Evolutionary conservation across 495 filamentous ascomycete genomes (phyloP).

Genomic region (Aspergillus saccharolyticus): DNA sequence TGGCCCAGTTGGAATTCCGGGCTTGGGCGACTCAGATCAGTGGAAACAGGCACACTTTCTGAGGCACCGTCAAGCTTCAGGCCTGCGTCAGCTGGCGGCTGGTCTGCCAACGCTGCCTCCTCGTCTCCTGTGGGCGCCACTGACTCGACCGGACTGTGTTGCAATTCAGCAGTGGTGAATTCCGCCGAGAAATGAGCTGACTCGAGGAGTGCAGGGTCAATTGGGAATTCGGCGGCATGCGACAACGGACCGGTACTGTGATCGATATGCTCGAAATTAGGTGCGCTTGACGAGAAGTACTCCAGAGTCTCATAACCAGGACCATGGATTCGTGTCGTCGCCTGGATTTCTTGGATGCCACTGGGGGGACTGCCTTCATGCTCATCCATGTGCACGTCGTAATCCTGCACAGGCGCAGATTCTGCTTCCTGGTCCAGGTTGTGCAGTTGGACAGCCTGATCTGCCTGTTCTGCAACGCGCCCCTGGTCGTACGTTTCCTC

Average conservation of each 20-base stretch:
- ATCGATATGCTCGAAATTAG: neutral
- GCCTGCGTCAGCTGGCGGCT: slow-evolving; percentile 7
- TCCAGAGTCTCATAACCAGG: slow-evolving; percentile 7
- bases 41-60: neutral
- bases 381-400: no score
- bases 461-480: slow-evolving; percentile 7
- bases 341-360: neutral
- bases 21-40: neutral
- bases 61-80: slow-evolving; percentile 20
- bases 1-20: slow-evolving; percentile 6
- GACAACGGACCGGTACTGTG: neutral
- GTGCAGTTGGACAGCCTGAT: neutral
- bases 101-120: neutral
- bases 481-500: neutral
- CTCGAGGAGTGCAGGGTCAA: slow-evolving; percentile 18
- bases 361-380: neutral
- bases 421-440: neutral
- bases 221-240: slow-evolving; percentile 6
- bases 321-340: neutral
- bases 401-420: neutral
- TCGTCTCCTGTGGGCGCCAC: neutral
- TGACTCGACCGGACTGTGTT: neutral
- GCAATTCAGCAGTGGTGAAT: neutral
- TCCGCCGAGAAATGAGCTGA: neutral
- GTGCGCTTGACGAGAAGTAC: neutral